A percentile compares a stretch with the other conserved stretches of the same genome.
Evolutionary conservation across 805 yeast species (phyloP).

Genomic region (Yamadazyma tumulicola): DNA sequence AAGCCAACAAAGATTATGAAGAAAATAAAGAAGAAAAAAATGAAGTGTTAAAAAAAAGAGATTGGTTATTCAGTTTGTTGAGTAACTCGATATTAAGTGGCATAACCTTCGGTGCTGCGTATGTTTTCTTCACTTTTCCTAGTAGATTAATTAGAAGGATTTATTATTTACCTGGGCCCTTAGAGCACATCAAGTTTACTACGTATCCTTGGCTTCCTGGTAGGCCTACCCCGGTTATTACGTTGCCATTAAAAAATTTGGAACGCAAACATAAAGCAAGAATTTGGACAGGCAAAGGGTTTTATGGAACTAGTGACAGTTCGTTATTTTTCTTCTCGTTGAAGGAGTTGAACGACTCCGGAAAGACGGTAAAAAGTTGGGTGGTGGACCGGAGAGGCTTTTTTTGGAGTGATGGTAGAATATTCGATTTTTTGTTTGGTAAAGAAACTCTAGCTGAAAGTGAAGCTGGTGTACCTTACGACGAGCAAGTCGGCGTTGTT

Average conservation of each 20-base stretch:
- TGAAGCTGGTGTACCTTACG: slow-evolving; percentile 64
- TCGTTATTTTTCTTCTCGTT: slow-evolving; percentile 70
- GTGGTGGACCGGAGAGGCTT: slow-evolving; percentile 81
- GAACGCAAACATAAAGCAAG: slow-evolving; percentile 58
- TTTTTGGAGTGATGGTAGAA: slow-evolving; percentile 91
- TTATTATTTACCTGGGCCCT: slow-evolving; percentile 66
- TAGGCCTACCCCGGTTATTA: slow-evolving; percentile 68
- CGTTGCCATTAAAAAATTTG: slow-evolving; percentile 57
- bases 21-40: slow-evolving; percentile 49
- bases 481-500: slow-evolving; percentile 52
- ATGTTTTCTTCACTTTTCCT: slow-evolving; percentile 46
- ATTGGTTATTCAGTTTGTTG: slow-evolving; percentile 29
- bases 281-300: slow-evolving; percentile 84
- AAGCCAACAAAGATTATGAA: slow-evolving; percentile 48
- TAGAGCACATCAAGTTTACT: slow-evolving; percentile 58
- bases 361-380: slow-evolving; percentile 51
- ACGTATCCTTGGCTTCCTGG: slow-evolving; percentile 77
- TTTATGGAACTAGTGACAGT: slow-evolving; percentile 77
- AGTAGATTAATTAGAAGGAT: slow-evolving; percentile 70
- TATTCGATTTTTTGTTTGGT: slow-evolving; percentile 77
- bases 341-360: slow-evolving; percentile 46
- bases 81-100: slow-evolving; percentile 27
- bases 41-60: slow-evolving; percentile 39
- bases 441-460: slow-evolving; percentile 75
- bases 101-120: slow-evolving; percentile 26